These are phyloP conservation scores for Solanum okadae DNA, from an alignment of 257 asterid genomes.

Conservation along the genomic window DNA sequence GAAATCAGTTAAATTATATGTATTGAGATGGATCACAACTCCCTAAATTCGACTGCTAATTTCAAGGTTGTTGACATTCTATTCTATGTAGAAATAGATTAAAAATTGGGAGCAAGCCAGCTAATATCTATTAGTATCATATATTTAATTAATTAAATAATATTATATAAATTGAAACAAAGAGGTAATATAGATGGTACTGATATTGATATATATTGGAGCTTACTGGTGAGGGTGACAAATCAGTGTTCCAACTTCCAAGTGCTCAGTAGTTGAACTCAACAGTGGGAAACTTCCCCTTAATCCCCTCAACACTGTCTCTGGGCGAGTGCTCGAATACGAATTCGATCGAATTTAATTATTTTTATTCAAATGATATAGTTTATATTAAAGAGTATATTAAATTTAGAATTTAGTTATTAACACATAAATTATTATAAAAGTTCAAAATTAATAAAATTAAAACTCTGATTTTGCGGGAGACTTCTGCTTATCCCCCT, in stretches of 20 bases:
- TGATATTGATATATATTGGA: background rate
- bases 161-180: background rate
- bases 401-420: too few relatives aligned
- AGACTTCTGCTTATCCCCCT: too few relatives aligned
- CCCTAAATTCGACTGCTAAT: background rate
- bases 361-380: too few relatives aligned
- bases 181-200: background rate
- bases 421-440: too few relatives aligned
- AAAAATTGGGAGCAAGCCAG: background rate
- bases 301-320: too few relatives aligned
- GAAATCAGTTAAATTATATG: background rate
- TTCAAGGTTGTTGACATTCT: background rate
- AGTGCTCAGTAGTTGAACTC: background rate
- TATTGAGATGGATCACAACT: background rate
- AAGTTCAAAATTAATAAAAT: too few relatives aligned
- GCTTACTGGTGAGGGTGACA: background rate
- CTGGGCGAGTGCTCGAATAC: too few relatives aligned
- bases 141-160: background rate
- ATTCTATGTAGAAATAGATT: background rate
- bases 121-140: background rate
- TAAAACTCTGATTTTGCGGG: too few relatives aligned
- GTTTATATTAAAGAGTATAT: too few relatives aligned
- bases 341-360: too few relatives aligned
- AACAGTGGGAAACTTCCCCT: background rate
- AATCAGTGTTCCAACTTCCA: background rate